Evolutionary conservation across 768 basidiomycete species (phyloP).

Genomic region (Paxillus ammoniavirescens): DNA sequence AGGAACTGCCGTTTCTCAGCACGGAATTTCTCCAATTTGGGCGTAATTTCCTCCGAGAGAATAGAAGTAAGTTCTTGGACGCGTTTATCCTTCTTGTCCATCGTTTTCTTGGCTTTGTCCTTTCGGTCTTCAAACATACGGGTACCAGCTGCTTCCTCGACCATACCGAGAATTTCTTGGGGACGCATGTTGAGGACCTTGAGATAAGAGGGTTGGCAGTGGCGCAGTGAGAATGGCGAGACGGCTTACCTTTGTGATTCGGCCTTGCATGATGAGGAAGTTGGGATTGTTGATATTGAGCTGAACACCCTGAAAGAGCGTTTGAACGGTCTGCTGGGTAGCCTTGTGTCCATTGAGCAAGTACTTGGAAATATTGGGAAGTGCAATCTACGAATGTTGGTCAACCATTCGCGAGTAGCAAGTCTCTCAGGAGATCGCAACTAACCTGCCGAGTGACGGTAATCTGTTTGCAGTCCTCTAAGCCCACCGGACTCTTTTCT

Average conservation of each 20-base stretch:
- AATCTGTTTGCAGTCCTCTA: slow-evolving; percentile 80
- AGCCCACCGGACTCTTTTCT: slow-evolving; percentile 77
- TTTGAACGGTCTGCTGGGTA: slow-evolving; percentile 80
- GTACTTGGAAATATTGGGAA: slow-evolving; percentile 93
- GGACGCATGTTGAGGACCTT: slow-evolving; percentile 97
- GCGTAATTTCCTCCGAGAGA: slow-evolving; percentile 87
- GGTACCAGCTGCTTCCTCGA: slow-evolving; percentile 97
- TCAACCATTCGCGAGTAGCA: neutral
- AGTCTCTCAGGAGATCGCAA: neutral
- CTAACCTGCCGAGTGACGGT: slow-evolving; percentile 94
- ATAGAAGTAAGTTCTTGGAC: slow-evolving; percentile 84
- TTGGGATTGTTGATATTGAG: slow-evolving; percentile 99
- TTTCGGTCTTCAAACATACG: slow-evolving; percentile 99
- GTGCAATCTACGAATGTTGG: slow-evolving; percentile 64
- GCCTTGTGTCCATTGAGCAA: slow-evolving; percentile 95
- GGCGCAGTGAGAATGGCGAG: neutral
- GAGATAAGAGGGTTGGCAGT: neutral
- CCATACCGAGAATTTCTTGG: slow-evolving; percentile 96
- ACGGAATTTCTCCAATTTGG: slow-evolving; percentile 89
- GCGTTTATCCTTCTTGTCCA: slow-evolving; percentile 96
- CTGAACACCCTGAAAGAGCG: slow-evolving; percentile 93
- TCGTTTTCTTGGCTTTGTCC: slow-evolving; percentile 93
- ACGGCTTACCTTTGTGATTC: slow-evolving; percentile 85
- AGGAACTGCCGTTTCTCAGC: slow-evolving; percentile 86
- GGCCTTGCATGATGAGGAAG: slow-evolving; percentile 99